Base-by-base conservation (phyloP, 2,329 filamentous ascomycete species). In the Fusarium dlaminii region DNA sequence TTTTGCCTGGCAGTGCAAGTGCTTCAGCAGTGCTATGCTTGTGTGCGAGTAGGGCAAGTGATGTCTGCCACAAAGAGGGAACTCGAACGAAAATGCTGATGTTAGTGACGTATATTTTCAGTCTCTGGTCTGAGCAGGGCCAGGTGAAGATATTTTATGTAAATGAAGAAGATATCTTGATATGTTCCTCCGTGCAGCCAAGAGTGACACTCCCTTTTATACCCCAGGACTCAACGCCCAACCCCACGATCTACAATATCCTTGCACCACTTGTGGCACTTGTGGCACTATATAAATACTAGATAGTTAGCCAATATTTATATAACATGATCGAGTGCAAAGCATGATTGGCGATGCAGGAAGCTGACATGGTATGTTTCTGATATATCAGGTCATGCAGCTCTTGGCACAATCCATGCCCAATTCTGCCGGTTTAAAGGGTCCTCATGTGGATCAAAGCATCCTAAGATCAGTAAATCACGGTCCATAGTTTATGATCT, bases 331-430 rank as follows among this genome's bases (percentile, higher is more conserved):
- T 34, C 1, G 20, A 10, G 24, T 54, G 11, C 22, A 37, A 39
- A 36, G 29, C 39, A 39, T 27, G 13, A 56, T 48, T 40, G 58
- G 39, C 18, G 27, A 49, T n/a, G 22, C 22, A 39, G 34, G 15
- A 32, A 24, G 54, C 27, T 24, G 27, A 56, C 46, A 51, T 63
- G 17, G 45, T 45, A 42, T 54, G 55, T 74, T 72, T 68, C 54
- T 72, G 36, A 61, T 63, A 51, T 49, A 66, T 63, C 73, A 66
- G 60, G 46, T 73, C 56, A 68, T 54, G 29, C 45, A 40, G 65
- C 60, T 66, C 70, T 70, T 74, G 68, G 70, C 73, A 58, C 54
- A 57, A 67, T 75, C 52, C 66, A 63, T 67, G 36, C 63, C 34
- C 43, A 49, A 58, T 40, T 43, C 39, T 54, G 60, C 66, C n/a